Base-by-base conservation (phyloP, 2,329 filamentous ascomycete genomes). In the Penicillium verrucosum region DNA sequence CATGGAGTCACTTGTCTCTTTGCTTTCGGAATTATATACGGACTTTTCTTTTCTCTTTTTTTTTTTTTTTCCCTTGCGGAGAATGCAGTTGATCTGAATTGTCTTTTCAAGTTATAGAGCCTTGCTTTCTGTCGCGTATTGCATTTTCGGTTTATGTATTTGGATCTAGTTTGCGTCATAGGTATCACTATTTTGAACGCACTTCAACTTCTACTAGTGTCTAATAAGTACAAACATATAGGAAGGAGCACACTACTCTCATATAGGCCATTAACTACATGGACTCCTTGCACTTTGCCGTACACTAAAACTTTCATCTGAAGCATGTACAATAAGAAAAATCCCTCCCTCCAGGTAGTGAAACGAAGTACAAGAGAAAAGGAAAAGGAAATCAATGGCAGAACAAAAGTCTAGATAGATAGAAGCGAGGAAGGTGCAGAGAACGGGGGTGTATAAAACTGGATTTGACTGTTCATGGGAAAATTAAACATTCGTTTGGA, bases 251-350 rank as follows among this genome's bases (percentile, higher is more conserved):
- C 18, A 46, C 8, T 25, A 11, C 29, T 46, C 5, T 34, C 21
- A 12, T 43, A 21, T 42, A 10, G 34, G 34, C 45, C 32, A 37
- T 27, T 18, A 6, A 16, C 21, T 29, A 48, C 27, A 11, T 49
- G 4, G 27, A 18, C 29, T 21, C 29, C 23, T 29, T 47, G 53
- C 37, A 30, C 25, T 30, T 51, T 16, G 48, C 34, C 48, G 48
- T 57, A 56, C 57, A 56, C 54, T 53, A 58, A 48, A 32, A 56
- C 40, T 56, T 52, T 46, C 48, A 55, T 55, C 60, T 61, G 54
- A 65, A 64, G 47, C 62, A 65, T 63, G 52, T 65, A 65, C 62
- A 68, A 65, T 60, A 61, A 55, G 48, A 57, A 52, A n/a, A 54
- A 56, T 38, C 43, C 59, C 36, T 56, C 42, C 45, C 40, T 43